Evolutionary conservation across 1,284 basidiomycete genomes (phyloP), one percentile per base, ranked within the genome.

Genomic region (Leucoagaricus sp.): DNA sequence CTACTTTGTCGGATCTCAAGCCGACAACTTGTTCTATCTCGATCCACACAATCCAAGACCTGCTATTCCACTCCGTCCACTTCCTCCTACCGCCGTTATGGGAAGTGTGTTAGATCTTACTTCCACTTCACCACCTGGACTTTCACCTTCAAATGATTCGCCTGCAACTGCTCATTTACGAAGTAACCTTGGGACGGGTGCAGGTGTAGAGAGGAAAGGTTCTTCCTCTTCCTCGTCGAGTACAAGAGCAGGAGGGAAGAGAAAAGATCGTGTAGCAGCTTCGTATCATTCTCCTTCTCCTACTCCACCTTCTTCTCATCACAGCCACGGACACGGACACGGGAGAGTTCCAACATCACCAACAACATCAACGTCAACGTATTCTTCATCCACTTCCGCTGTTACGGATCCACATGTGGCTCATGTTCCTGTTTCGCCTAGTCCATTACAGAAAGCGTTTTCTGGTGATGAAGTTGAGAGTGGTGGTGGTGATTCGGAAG

Each of bases 1-100:
- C 71, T 99, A 98, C 74, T 99, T 99, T 70, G 91, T 98, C 50
- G 96, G 94, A 12, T 84, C 87, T 0, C 96, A 98, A 69, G 90
- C 87, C 2, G 89, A 94, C 63, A 90, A 86, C 52, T 79, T 97
- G 5, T 96, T 98, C 73, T 99, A 98, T 69, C 89, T 98, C 49
- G 96, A 99, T 71, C 96, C 96, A 0, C 96, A 98, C 69, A 87
- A 96, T 66, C 83, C 94, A 0, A 85, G 95, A 6, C 85, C 93
- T 0, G 81, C 93, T 0, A 78, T 99, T 9, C 87, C 91, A 0
- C 79, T 96, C 6, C 84, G 88, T 12, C 78, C 82, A 0, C 83
- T 86, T 1, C 84, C 85, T 1, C 59, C 61, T 13, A 58, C 63
- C 3, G 62, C 66, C 31, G 31, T 13, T n/a, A n/a, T n/a, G 31